Conservation (phyloP, 1,139 yeast species). For the Blastobotrys apis region DNA sequence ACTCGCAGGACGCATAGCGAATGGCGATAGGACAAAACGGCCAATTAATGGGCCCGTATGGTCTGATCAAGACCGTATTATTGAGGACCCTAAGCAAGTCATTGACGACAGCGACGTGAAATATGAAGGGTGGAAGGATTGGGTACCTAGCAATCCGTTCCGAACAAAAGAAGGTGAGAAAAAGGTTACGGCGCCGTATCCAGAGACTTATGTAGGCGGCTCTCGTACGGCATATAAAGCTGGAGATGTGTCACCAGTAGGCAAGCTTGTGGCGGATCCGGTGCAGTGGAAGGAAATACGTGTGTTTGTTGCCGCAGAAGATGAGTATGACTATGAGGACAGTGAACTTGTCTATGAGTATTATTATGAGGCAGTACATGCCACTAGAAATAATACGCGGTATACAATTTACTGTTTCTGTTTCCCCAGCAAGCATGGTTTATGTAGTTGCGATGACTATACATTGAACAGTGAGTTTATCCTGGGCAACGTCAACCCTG, state of each 20-base stretch:
- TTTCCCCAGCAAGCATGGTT: constrained; percentile 1
- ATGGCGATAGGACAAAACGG: too few relatives aligned
- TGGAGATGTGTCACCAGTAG: not conserved
- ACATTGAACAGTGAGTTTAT: not conserved
- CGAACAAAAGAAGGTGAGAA: too few relatives aligned
- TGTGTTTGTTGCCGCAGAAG: not conserved
- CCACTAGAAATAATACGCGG: not conserved
- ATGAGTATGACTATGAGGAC: not conserved
- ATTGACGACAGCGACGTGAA: too few relatives aligned
- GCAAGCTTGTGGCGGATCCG: constrained; percentile 1
- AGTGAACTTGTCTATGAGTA: constrained; percentile 6
- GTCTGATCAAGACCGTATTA: too few relatives aligned
- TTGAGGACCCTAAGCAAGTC: too few relatives aligned
- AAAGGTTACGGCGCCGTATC: not conserved
- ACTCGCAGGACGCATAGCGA: too few relatives aligned
- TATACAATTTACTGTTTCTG: constrained; percentile 6
- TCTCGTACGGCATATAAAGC: not conserved
- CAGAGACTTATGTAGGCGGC: constrained; percentile 6
- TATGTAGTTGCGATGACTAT: constrained; percentile 6
- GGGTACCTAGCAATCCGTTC: too few relatives aligned
- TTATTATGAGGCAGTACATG: constrained; percentile 3
- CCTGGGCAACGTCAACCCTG: not conserved
- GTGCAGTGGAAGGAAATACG: constrained; percentile 2
- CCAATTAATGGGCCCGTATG: too few relatives aligned
- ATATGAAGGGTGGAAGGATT: too few relatives aligned